A percentile compares a stretch with the other conserved stretches of the same genome.
phyloP scores from a whole-genome alignment of 768 basidiomycete genomes.

The Phylloporus sp. region DNA sequence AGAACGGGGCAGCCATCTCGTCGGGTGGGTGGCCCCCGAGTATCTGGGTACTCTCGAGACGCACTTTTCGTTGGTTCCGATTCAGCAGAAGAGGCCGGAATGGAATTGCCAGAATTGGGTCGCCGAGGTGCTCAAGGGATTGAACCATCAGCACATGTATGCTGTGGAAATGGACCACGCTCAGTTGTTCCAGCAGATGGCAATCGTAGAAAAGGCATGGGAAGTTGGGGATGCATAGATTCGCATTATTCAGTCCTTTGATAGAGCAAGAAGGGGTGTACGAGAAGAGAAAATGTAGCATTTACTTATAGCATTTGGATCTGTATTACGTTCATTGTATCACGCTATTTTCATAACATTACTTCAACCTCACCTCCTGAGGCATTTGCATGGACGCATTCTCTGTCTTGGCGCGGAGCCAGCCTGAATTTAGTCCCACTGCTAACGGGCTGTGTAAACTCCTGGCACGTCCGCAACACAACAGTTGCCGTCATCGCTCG shows the following conservation, averaged over 20 bases:
- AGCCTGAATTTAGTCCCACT: not conserved
- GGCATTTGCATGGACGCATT: too few species aligned
- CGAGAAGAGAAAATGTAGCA: not conserved
- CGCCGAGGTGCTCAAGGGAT: slow-evolving; percentile 13
- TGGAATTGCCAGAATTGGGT: slow-evolving; percentile 24
- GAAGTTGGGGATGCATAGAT: slow-evolving; percentile 12
- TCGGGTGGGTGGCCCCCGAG: slow-evolving; percentile 6
- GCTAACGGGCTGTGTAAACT: not conserved
- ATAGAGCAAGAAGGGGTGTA: too few species aligned
- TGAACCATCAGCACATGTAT: slow-evolving; percentile 11
- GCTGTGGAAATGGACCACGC: slow-evolving; percentile 15
- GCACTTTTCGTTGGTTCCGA: slow-evolving; percentile 9
- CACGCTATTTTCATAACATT: not conserved
- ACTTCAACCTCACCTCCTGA: not conserved
- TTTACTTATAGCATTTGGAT: not conserved
- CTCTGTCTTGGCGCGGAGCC: not conserved
- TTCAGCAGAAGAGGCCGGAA: slow-evolving; percentile 7
- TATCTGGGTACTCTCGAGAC: slow-evolving; percentile 4
- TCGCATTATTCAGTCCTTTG: not conserved
- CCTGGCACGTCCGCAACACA: not conserved
- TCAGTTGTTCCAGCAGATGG: slow-evolving; percentile 13
- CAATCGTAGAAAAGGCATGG: slow-evolving; percentile 14
- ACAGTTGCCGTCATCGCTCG: not conserved
- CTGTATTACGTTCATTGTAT: not conserved
- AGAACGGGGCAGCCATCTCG: slow-evolving; percentile 13